These are phyloP conservation scores for Fusarium sp. DNA, from an alignment of 2,329 filamentous ascomycete species.

Conservation along the genomic window DNA sequence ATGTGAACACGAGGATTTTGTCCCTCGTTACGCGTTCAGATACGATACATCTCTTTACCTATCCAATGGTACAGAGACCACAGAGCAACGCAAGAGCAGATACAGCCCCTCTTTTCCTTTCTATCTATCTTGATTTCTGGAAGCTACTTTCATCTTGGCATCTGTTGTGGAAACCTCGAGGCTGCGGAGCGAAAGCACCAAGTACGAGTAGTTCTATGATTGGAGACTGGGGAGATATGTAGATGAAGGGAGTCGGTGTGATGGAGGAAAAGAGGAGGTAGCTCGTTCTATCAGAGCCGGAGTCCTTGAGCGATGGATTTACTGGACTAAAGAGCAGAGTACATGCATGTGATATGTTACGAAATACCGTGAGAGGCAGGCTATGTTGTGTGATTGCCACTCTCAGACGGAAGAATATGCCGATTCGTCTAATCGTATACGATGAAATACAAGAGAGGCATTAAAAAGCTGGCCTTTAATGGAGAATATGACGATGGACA, in stretches of 20 bases:
- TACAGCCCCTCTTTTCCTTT: constrained; percentile 9
- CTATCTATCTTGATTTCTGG: background rate
- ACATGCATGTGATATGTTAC: constrained; percentile 55
- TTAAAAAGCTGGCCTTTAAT: constrained; percentile 11
- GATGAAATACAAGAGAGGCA: constrained; percentile 7
- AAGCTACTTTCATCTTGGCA: background rate
- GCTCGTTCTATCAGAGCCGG: constrained; percentile 74
- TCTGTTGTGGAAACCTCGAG: constrained; percentile 13
- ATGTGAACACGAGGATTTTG: background rate
- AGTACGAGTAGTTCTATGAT: constrained; percentile 35
- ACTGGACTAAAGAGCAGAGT: constrained; percentile 73
- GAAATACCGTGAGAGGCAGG: background rate
- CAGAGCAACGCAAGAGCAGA: constrained; percentile 71
- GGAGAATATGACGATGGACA: background rate
- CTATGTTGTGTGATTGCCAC: background rate
- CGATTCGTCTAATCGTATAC: constrained; percentile 13
- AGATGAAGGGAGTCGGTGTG: constrained; percentile 38
- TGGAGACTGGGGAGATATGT: constrained; percentile 2
- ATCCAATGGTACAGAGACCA: constrained; percentile 68
- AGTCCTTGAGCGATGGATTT: constrained; percentile 68
- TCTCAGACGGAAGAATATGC: background rate
- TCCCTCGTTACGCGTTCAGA: constrained; percentile 64
- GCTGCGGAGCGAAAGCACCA: constrained; percentile 51
- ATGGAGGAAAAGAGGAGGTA: constrained; percentile 15
- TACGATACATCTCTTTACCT: constrained; percentile 73